Evolutionary conservation across 2,329 filamentous ascomycete species (phyloP).

Genomic region (Cadophora sp.): DNA sequence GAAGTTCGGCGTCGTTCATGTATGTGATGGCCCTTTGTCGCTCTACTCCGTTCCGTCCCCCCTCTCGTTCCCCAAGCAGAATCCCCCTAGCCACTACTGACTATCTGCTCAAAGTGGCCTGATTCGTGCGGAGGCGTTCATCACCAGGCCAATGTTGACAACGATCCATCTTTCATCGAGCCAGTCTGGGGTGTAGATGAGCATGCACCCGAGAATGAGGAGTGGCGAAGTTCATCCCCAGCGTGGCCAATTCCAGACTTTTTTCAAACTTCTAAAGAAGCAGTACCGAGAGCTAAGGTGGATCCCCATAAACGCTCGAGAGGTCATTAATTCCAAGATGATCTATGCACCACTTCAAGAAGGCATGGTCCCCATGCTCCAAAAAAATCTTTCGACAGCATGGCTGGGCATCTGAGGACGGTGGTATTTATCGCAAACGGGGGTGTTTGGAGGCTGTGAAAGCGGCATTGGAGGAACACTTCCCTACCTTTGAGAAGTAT

Average conservation of each 20-base stretch:
- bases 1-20: constrained; percentile 41
- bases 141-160: not conserved
- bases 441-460: too few relatives aligned
- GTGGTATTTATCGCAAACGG: too few relatives aligned
- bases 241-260: constrained; percentile 30
- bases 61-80: not conserved
- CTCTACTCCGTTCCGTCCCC: not conserved
- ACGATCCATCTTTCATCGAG: constrained; percentile 19
- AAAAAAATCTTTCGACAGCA: too few relatives aligned
- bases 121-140: constrained; percentile 26
- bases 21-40: not conserved
- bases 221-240: constrained; percentile 23
- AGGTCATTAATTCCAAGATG: not conserved
- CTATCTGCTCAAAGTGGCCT: constrained; percentile 28
- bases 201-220: constrained; percentile 1
- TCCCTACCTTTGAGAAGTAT: too few relatives aligned
- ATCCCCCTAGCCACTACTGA: not conserved
- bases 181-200: constrained; percentile 18
- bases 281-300: constrained; percentile 30
- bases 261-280: constrained; percentile 34
- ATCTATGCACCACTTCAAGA: too few relatives aligned
- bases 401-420: too few relatives aligned
- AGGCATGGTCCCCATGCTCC: too few relatives aligned
- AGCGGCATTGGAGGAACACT: too few relatives aligned
- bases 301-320: constrained; percentile 24